These are phyloP conservation scores for Plasmodium relictum DNA, from an alignment of 169 alveolate genomes.

Conservation along the genomic window DNA sequence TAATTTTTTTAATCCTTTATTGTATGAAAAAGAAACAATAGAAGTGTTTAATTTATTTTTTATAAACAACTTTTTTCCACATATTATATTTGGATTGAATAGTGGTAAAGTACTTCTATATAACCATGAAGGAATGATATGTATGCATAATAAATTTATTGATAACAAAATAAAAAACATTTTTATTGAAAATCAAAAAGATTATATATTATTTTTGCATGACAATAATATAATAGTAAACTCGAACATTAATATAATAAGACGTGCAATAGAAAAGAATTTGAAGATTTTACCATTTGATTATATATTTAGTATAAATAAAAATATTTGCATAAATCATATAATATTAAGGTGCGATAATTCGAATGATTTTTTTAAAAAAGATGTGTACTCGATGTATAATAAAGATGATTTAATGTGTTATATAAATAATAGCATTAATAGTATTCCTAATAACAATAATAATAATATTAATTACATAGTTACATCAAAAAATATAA, in stretches of 20 bases:
- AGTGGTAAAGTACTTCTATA: conserved; percentile 50
- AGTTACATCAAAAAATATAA: conserved; percentile 31
- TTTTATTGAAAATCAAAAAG: conserved; percentile 30
- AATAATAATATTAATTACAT: conserved; percentile 36
- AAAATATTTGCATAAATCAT: conserved; percentile 49
- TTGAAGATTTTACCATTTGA: conserved; percentile 34
- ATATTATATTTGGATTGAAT: conserved; percentile 60
- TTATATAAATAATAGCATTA: conserved; percentile 7
- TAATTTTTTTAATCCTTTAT: conserved; percentile 61
- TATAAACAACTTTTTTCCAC: conserved; percentile 70
- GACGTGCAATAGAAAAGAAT: conserved; percentile 46
- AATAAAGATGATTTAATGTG: conserved; percentile 26
- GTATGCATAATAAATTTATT: conserved; percentile 73
- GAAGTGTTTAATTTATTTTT: conserved; percentile 64
- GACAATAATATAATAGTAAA: conserved; percentile 61
- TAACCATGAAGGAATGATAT: conserved; percentile 70
- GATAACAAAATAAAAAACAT: conserved; percentile 41
- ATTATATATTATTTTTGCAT: conserved; percentile 43
- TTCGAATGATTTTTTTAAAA: conserved; percentile 26
- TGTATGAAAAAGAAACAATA: conserved; percentile 54
- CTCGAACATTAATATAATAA: conserved; percentile 46
- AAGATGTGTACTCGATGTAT: conserved; percentile 40
- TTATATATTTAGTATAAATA: conserved; percentile 51
- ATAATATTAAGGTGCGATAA: conserved; percentile 39
- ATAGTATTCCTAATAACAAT: not conserved